Evolutionary conservation across 345 rosid genomes (phyloP).

Genomic region (Euphorbia pulcherrima): DNA sequence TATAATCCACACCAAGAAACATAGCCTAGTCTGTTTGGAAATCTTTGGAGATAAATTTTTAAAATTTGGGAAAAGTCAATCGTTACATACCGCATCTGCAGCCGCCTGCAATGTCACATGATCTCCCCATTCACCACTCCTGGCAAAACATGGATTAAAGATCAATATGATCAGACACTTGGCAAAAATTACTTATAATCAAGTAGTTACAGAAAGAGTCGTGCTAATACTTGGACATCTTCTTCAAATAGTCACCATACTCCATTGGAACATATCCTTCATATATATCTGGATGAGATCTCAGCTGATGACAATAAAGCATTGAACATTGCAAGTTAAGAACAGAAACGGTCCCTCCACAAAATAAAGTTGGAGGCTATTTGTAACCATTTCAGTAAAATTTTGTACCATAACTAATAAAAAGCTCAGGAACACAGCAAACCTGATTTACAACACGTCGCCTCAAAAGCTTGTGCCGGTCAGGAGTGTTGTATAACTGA

Average conservation of each 20-base stretch:
- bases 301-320: conserved; percentile 45
- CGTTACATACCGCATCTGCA: conserved; percentile 53
- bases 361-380: too few species aligned
- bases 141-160: conserved; percentile 28
- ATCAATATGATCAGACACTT: conserved; percentile 12
- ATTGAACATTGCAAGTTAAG: too few species aligned
- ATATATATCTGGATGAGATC: conserved; percentile 53
- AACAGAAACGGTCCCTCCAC: too few species aligned
- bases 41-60: neutral
- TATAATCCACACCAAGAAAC: neutral
- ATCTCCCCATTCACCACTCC: conserved; percentile 75
- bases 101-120: conserved; percentile 79
- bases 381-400: neutral
- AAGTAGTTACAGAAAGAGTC: conserved; percentile 10
- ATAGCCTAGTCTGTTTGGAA: neutral
- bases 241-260: conserved; percentile 62
- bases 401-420: neutral
- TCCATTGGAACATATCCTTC: conserved; percentile 85
- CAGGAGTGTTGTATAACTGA: conserved; percentile 59
- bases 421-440: conserved; percentile 18
- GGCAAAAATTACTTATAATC: neutral
- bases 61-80: neutral
- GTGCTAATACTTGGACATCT: conserved; percentile 54
- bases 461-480: conserved; percentile 56
- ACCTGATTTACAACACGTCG: conserved; percentile 62